A percentile compares a stretch with the other conserved stretches of the same genome.
Evolutionary conservation across 495 filamentous ascomycete genomes (phyloP).

Genomic region (Neurospora africana): DNA sequence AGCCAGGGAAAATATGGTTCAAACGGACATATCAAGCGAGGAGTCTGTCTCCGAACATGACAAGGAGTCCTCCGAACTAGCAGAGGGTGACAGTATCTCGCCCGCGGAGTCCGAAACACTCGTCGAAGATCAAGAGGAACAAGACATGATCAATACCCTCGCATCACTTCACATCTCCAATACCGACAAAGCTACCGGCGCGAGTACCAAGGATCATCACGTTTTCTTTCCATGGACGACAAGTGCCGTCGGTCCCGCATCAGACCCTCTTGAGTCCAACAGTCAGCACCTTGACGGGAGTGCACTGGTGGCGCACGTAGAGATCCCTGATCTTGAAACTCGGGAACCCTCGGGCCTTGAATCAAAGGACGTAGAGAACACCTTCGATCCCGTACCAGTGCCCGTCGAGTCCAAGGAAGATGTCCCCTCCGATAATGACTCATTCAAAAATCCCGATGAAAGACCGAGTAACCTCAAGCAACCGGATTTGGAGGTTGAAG

Average conservation of each 20-base stretch:
- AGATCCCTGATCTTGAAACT: neutral
- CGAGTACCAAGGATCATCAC: neutral
- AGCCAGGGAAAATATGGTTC: neutral
- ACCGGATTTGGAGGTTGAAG: neutral
- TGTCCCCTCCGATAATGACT: neutral
- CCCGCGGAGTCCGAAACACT: neutral
- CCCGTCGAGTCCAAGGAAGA: neutral
- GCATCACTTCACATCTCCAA: neutral
- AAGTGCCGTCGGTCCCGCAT: neutral
- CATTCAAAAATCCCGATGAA: neutral
- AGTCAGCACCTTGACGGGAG: neutral
- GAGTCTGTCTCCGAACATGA: neutral
- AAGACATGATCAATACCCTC: neutral
- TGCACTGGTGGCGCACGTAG: neutral
- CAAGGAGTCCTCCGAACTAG: neutral
- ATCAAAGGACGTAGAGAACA: neutral
- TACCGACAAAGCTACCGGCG: neutral
- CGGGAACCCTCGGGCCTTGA: neutral
- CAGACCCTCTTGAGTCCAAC: neutral
- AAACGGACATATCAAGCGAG: neutral
- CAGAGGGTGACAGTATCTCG: neutral
- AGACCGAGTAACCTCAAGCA: neutral
- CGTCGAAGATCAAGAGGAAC: neutral
- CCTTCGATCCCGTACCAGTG: neutral
- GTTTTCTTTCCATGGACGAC: neutral